Evolutionary conservation across 495 filamentous ascomycete genomes (phyloP).

Genomic region (Letharia columbiana): DNA sequence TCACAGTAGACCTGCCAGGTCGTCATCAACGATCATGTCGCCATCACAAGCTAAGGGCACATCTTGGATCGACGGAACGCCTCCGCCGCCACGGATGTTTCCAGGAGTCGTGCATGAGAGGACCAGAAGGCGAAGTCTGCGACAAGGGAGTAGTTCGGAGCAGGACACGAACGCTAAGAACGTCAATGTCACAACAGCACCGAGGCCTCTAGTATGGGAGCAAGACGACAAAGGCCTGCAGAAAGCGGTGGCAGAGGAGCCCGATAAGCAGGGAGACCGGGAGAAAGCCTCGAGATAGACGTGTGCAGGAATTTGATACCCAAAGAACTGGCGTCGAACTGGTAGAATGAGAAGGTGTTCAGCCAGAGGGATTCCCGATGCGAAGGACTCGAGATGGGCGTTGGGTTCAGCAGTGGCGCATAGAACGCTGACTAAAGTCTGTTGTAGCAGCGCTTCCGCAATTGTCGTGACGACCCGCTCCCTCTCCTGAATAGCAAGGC

Average conservation of each 20-base stretch:
- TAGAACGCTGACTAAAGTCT: background rate
- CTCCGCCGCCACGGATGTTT: constrained; percentile 58
- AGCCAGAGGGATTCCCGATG: background rate
- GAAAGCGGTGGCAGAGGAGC: constrained; percentile 55
- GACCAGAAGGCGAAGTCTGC: constrained; percentile 41
- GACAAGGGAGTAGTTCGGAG: constrained; percentile 31
- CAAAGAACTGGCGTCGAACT: background rate
- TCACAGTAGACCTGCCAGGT: constrained; percentile 16
- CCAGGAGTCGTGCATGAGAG: constrained; percentile 60
- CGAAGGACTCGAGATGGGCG: background rate
- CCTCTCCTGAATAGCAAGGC: background rate
- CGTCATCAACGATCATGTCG: constrained; percentile 21
- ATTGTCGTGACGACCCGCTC: background rate
- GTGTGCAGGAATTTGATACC: background rate
- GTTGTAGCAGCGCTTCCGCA: background rate
- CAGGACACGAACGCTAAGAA: constrained; percentile 24
- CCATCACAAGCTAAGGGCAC: constrained; percentile 19
- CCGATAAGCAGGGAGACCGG: constrained; percentile 45
- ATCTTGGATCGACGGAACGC: constrained; percentile 26
- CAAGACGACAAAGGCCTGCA: constrained; percentile 48
- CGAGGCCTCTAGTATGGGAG: constrained; percentile 26
- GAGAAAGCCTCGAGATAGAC: background rate
- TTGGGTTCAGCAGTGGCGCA: background rate
- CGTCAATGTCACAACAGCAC: constrained; percentile 9
- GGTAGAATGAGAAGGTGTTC: background rate